Percentiles rank a stretch among this genome's conserved stretches.
These are phyloP conservation scores for Arctostaphylos glauca DNA, from an alignment of 148 eudicot genomes.

Conservation along the genomic window DNA sequence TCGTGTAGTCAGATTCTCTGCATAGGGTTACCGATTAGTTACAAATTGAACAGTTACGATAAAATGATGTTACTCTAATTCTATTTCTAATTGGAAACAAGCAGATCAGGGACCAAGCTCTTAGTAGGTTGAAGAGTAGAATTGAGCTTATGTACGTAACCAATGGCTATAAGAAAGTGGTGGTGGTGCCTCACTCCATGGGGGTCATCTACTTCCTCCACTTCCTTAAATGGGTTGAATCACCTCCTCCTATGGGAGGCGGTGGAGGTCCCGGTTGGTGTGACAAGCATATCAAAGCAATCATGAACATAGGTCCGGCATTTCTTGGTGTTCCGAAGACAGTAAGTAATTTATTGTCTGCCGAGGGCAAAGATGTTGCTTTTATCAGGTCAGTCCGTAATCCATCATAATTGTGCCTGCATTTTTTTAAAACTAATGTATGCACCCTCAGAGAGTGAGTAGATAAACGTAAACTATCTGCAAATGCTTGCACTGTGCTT, in stretches of 20 bases:
- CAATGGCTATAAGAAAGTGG: slow-evolving; percentile 66
- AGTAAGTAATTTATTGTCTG: slow-evolving; percentile 44
- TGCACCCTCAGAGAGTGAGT: not conserved
- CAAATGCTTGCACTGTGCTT: not conserved
- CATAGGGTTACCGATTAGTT: not conserved
- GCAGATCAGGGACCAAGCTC: slow-evolving; percentile 59
- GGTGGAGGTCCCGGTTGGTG: slow-evolving; percentile 69
- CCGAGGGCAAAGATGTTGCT: slow-evolving; percentile 65
- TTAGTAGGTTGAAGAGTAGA: slow-evolving; percentile 63
- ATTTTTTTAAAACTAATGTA: not conserved
- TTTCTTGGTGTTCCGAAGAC: slow-evolving; percentile 72
- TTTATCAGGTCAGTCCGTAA: slow-evolving; percentile 45
- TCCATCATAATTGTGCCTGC: not conserved
- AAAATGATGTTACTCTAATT: not conserved
- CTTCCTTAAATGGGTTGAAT: slow-evolving; percentile 67
- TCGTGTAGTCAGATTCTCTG: not conserved
- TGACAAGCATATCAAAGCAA: slow-evolving; percentile 58
- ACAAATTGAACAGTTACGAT: not conserved
- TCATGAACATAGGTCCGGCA: slow-evolving; percentile 60
- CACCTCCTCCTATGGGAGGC: slow-evolving; percentile 58
- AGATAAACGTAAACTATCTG: not conserved
- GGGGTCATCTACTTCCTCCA: slow-evolving; percentile 64
- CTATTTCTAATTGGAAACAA: slow-evolving; percentile 17
- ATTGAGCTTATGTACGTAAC: slow-evolving; percentile 62
- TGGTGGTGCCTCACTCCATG: slow-evolving; percentile 77